These are phyloP conservation scores for Mariannaea sp. DNA, from an alignment of 2,329 filamentous ascomycete species.

Conservation along the genomic window DNA sequence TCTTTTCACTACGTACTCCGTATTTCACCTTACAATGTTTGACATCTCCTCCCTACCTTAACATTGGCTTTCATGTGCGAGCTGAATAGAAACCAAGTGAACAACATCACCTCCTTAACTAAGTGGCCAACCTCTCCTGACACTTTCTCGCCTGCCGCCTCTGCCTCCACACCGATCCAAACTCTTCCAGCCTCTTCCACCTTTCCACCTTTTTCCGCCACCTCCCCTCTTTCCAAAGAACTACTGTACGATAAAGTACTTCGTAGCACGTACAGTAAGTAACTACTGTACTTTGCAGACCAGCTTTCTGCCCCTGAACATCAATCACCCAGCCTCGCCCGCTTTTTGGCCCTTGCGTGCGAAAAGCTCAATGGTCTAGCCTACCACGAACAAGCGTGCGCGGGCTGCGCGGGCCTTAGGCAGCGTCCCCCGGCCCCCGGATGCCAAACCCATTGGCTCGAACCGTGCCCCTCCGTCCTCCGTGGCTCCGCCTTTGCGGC, in stretches of 20 bases:
- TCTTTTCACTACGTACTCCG: too few species aligned
- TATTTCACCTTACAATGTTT: too few species aligned
- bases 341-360: background rate
- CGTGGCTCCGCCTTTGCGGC: conserved; percentile 23
- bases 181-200: conserved; percentile 4
- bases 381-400: conserved; percentile 27
- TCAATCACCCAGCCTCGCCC: conserved; percentile 5
- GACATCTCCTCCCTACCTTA: too few species aligned
- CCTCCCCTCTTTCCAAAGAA: background rate
- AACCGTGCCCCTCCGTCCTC: conserved; percentile 16
- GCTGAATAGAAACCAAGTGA: too few species aligned
- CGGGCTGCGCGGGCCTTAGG: conserved; percentile 21
- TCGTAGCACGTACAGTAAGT: too few species aligned
- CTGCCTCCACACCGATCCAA: conserved; percentile 4
- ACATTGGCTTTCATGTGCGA: too few species aligned
- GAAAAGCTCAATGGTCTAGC: conserved; percentile 33
- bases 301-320: conserved; percentile 6
- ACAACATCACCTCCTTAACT: too few species aligned
- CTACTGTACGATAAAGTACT: too few species aligned
- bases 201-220: background rate
- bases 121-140: conserved; percentile 17
- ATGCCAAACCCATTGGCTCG: conserved; percentile 35
- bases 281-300: too few species aligned
- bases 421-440: conserved; percentile 31
- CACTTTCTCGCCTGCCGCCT: background rate